Base-by-base conservation (phyloP, 2,329 filamentous ascomycete genomes). In the Pyrenochaeta sp. region DNA sequence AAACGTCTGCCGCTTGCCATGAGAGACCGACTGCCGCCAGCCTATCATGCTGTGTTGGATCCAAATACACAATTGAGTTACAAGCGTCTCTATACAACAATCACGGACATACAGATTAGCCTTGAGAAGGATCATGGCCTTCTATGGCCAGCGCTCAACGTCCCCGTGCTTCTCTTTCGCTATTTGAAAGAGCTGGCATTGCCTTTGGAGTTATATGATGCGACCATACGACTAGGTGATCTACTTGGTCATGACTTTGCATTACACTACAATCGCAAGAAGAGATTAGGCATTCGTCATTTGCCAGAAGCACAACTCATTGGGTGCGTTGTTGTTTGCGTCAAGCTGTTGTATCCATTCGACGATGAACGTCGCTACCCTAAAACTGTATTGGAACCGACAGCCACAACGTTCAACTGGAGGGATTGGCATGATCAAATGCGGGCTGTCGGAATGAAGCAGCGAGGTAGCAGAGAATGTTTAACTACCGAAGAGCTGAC, bases 331-430 rank as follows among this genome's bases (percentile, higher is more conserved):
- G 79, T 97, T 2, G 82, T 96, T 12, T 86, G 90, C 3, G 87
- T 89, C 3, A 97, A 97, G 66, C 74, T 97, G 2, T 80, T 90
- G 17, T 92, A 91, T 64, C 91, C 94, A 0, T 86, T 97, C 39
- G 86, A 91, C 65, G 78, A 79, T 18, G 66, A 82, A 11, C 73
- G 79, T 46, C 79, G 87, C 36, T 78, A 80, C 61, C 83, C 82
- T 7, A 74, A 69, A 31, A 80, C 79, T 15, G 60, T 77, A 12
- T 76, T 78, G 9, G 88, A 91, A 52, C 83, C 87, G 1, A 80
- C 85, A 12, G 79, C 79, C 3, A 75, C 87, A n/a, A 74, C 75
- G 17, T 79, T 97, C 49, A 79, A 94, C 68, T 98, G 94, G 94
- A 58, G 75, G 0, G 75, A 75, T 27, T 98, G 94, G 94, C 77